Evolutionary conservation across 257 asterid genomes (phyloP), one percentile per base, ranked within the genome.

Genomic region (Solanum sejunctum): DNA sequence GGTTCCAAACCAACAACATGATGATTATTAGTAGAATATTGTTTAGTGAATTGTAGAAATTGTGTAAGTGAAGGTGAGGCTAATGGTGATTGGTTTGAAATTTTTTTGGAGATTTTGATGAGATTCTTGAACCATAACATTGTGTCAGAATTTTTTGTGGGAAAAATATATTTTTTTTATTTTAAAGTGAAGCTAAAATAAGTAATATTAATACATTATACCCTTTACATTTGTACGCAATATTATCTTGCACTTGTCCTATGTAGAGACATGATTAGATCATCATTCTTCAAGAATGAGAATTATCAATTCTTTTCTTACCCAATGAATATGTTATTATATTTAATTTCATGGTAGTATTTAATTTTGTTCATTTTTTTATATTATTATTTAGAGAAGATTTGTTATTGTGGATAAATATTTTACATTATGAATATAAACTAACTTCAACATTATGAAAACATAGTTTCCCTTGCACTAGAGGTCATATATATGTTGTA

Each of bases 61-160:
- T 86, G 94, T 89, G 90, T 41, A 17, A 91, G 87, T 8, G 91
- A 89, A 16, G 91, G 92, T 69, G 91, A 85, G 13, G 78, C 63
- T 66, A 69, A 64, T 36, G 84, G 84, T 58, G 86, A 88, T 47
- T 75, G 84, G 54, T 88, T 84, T 79, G 83, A 56, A 85, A 90
- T 41, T 54, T 90, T 84, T 3, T 87, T 47, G 83, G 95, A 90
- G 77, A 93, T 90, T 20, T 92, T 93, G 89, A 93, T 80, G 77
- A 96, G 88, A 83, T 87, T 94, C 87, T 93, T 91, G 84, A 93
- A 92, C 97, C 97, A 94, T 86, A 96, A 91, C 99, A 96, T 96
- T 89, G 54, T 85, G 80, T 43, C 21, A 51, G 12, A 49, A 13
- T 0, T 12, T 49, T 75, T 13, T 58, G 66, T 58, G n/a, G 7